Conservation (phyloP, 2,329 filamentous ascomycete genomes). For the Leptographium radiaticola region DNA sequence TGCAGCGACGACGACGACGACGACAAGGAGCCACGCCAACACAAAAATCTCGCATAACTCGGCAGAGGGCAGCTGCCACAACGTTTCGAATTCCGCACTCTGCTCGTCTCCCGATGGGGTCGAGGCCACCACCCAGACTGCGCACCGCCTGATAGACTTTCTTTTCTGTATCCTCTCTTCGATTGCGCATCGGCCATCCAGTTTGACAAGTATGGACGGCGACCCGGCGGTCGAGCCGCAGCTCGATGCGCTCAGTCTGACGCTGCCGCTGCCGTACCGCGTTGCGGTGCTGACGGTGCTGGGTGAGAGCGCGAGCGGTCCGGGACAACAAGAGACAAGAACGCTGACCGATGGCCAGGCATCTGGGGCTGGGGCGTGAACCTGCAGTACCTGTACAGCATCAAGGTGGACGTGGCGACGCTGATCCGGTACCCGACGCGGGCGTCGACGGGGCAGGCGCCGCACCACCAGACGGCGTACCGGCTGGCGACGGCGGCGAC, state of each 20-base stretch:
- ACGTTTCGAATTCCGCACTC: background rate
- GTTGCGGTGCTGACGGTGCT: conserved; percentile 75
- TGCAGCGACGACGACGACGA: no score
- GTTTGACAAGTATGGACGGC: conserved; percentile 70
- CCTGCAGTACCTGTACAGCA: conserved; percentile 68
- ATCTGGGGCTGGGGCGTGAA: conserved; percentile 86
- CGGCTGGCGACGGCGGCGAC: conserved; percentile 70
- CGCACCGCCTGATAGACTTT: conserved; percentile 2
- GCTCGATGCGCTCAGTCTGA: conserved; percentile 76
- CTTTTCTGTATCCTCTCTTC: background rate
- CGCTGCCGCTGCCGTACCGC: conserved; percentile 80
- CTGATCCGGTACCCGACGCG: conserved; percentile 79
- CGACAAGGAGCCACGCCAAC: no score
- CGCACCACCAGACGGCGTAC: conserved; percentile 75
- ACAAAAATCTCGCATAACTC: no score
- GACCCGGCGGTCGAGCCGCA: conserved; percentile 55
- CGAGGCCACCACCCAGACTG: conserved; percentile 3
- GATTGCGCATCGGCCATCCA: no score
- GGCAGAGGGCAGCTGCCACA: no score
- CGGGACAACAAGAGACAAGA: background rate
- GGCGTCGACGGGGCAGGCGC: conserved; percentile 52
- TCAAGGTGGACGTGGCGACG: conserved; percentile 75
- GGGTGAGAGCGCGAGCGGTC: conserved; percentile 36
- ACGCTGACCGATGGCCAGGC: conserved; percentile 4
- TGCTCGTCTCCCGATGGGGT: conserved; percentile 3